phyloP scores from a whole-genome alignment of 768 basidiomycete genomes.

The Kwoniella botswanensis region DNA sequence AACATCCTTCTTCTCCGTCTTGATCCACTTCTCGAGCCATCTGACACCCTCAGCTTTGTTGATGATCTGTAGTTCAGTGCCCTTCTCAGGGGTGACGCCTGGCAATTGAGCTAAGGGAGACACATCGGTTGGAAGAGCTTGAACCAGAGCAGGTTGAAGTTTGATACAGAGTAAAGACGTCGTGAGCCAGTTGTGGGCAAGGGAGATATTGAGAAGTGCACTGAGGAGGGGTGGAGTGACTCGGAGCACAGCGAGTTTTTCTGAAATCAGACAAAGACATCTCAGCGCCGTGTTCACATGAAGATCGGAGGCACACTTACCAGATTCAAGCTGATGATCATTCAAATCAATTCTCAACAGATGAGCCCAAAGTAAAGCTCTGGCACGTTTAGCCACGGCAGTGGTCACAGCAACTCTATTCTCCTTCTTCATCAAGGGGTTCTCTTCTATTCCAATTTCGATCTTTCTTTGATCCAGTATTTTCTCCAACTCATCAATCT shows the following conservation, averaged over 20 bases:
- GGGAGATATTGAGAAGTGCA: constrained; percentile 78
- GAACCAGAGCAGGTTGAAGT: constrained; percentile 78
- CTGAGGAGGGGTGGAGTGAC: constrained; percentile 74
- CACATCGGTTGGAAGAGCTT: constrained; percentile 67
- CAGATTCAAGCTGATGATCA: constrained; percentile 66
- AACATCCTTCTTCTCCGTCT: constrained; percentile 36
- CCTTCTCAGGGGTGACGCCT: constrained; percentile 63
- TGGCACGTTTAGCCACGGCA: constrained; percentile 61
- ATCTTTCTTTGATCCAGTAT: constrained; percentile 43
- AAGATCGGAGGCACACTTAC: constrained; percentile 61
- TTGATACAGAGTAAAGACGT: constrained; percentile 80
- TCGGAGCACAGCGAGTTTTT: constrained; percentile 73
- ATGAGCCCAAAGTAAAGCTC: constrained; percentile 82
- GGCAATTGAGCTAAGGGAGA: constrained; percentile 76
- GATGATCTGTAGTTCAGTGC: constrained; percentile 44
- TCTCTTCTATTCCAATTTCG: constrained; percentile 50
- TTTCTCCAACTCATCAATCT: constrained; percentile 57
- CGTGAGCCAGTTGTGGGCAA: constrained; percentile 85
- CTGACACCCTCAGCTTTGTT: constrained; percentile 62
- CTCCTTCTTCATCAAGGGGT: constrained; percentile 35
- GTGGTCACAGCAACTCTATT: constrained; percentile 53
- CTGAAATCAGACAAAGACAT: constrained; percentile 59
- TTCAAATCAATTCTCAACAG: constrained; percentile 70
- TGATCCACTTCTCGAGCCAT: constrained; percentile 58
- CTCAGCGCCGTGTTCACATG: too few relatives aligned